Evolutionary conservation across 1,284 basidiomycete genomes (phyloP).

Genomic region (Phellinidium pouzarii): DNA sequence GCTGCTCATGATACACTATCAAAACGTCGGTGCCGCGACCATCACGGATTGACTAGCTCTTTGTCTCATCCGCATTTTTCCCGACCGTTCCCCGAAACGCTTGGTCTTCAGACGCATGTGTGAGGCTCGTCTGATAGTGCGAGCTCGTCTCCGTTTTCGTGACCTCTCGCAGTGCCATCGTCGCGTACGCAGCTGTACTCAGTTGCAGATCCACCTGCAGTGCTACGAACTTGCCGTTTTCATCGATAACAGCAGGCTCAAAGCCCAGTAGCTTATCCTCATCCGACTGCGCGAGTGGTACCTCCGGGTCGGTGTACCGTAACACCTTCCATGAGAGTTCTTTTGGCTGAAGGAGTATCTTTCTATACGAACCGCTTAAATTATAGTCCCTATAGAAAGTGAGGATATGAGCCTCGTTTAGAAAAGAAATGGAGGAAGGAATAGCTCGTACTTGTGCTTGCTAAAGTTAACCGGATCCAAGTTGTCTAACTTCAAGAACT

Average conservation of each 20-base stretch:
- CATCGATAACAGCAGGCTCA: conserved; percentile 58
- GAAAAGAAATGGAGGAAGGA: not conserved
- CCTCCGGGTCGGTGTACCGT: conserved; percentile 89
- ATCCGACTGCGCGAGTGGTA: conserved; percentile 87
- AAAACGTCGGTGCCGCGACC: conserved; percentile 5
- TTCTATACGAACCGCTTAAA: conserved; percentile 88
- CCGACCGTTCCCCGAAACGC: conserved; percentile 51
- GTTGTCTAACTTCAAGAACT: conserved; percentile 79
- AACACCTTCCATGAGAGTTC: conserved; percentile 77
- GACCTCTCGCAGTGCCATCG: conserved; percentile 91
- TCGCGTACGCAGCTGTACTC: conserved; percentile 87
- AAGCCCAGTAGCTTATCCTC: conserved; percentile 86
- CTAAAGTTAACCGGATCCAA: conserved; percentile 84
- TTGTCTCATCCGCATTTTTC: conserved; percentile 27
- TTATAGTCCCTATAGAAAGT: conserved; percentile 70
- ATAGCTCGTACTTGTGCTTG: conserved; percentile 69
- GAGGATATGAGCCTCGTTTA: not conserved
- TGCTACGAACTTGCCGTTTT: conserved; percentile 77
- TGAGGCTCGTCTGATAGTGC: conserved; percentile 78
- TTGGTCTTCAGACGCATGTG: conserved; percentile 78
- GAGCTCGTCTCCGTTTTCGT: conserved; percentile 90
- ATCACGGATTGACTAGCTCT: conserved; percentile 20
- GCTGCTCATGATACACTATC: not conserved
- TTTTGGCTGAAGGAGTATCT: conserved; percentile 81
- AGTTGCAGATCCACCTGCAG: conserved; percentile 76